A percentile compares a stretch with the other conserved stretches of the same genome.
Evolutionary conservation across 768 basidiomycete genomes (phyloP).

Genomic region (Floccularia luteovirens): DNA sequence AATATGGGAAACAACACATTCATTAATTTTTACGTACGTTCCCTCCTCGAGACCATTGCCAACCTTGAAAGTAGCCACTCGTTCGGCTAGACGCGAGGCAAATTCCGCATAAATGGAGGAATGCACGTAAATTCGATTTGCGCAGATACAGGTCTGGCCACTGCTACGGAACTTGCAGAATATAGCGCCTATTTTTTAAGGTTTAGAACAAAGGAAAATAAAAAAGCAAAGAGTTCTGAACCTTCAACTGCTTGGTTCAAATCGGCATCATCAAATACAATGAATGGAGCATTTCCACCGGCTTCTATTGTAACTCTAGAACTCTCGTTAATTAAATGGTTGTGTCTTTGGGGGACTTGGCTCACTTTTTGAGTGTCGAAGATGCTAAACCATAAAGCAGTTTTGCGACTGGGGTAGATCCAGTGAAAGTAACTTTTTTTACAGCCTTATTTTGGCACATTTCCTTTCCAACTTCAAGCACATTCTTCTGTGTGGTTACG

Average conservation of each 20-base stretch:
- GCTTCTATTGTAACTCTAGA: slow-evolving; percentile 68
- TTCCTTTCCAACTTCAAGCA: slow-evolving; percentile 85
- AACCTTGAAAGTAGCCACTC: slow-evolving; percentile 76
- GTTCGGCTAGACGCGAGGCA: slow-evolving; percentile 77
- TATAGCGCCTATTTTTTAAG: slow-evolving; percentile 35
- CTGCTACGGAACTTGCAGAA: slow-evolving; percentile 72
- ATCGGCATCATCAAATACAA: slow-evolving; percentile 95
- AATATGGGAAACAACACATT: not conserved
- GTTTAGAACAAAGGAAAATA: slow-evolving; percentile 20
- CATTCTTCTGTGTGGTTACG: slow-evolving; percentile 81
- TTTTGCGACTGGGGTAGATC: slow-evolving; percentile 78
- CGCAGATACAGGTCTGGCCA: slow-evolving; percentile 84
- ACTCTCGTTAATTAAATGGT: slow-evolving; percentile 1
- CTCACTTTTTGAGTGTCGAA: slow-evolving; percentile 77
- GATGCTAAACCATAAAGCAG: slow-evolving; percentile 65
- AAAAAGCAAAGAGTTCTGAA: slow-evolving; percentile 11
- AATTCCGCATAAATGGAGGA: slow-evolving; percentile 90
- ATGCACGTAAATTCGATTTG: slow-evolving; percentile 92
- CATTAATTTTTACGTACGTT: slow-evolving; percentile 39
- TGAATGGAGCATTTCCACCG: slow-evolving; percentile 93
- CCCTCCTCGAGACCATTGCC: slow-evolving; percentile 80
- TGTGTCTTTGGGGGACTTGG: not conserved
- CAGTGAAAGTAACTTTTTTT: slow-evolving; percentile 90
- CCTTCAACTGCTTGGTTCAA: slow-evolving; percentile 89
- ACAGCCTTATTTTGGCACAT: slow-evolving; percentile 85